Conservation (phyloP, 148 eudicot species). For the Rhododendron ovatum region DNA sequence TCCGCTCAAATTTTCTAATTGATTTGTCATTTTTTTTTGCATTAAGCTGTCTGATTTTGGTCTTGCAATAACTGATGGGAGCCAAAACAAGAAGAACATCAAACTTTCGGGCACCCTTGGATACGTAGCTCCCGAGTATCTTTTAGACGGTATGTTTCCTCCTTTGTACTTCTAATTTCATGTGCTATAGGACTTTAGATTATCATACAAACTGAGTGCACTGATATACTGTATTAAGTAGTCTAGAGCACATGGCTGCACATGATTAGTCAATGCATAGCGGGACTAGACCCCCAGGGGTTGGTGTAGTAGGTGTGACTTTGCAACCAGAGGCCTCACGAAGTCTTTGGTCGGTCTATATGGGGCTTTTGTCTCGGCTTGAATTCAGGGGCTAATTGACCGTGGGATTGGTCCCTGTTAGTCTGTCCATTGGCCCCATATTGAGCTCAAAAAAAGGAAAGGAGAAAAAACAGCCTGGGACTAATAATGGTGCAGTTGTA, state of each 20-base stretch:
- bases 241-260: conserved; percentile 36
- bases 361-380: background rate
- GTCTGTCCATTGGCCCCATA: background rate
- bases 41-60: conserved; percentile 83
- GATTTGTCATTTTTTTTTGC: background rate
- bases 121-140: conserved; percentile 89
- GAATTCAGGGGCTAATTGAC: background rate
- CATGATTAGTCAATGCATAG: conserved; percentile 27
- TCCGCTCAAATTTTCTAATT: background rate
- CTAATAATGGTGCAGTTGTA: conserved; percentile 12
- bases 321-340: background rate
- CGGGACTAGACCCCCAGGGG: background rate
- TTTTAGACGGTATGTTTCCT: conserved; percentile 62
- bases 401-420: background rate
- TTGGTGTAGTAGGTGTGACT: background rate
- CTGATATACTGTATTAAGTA: too few relatives aligned
- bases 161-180: background rate
- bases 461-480: conserved; percentile 3
- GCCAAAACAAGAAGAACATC: conserved; percentile 47
- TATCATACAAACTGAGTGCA: too few relatives aligned
- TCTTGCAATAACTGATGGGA: conserved; percentile 51
- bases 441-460: background rate
- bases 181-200: background rate
- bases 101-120: conserved; percentile 88
- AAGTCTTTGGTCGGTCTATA: background rate